A percentile compares a stretch with the other conserved stretches of the same genome.
phyloP scores from a whole-genome alignment of 2,329 filamentous ascomycete species.

The Pyricularia sp. region DNA sequence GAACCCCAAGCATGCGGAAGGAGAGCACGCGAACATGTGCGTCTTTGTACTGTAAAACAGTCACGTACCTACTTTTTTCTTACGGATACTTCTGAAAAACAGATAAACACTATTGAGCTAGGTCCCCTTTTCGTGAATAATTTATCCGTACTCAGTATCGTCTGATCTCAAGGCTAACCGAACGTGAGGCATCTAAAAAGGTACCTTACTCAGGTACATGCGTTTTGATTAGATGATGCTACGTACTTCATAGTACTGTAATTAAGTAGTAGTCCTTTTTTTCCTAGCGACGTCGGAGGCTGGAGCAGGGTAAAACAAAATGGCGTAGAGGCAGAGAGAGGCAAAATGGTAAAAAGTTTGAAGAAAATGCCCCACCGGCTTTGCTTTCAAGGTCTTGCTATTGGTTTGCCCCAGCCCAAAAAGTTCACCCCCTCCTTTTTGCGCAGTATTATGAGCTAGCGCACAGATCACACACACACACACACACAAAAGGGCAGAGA shows the following conservation, averaged over 20 bases:
- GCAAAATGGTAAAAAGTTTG: not conserved
- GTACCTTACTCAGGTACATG: not conserved
- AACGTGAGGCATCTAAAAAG: not conserved
- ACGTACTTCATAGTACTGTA: too few relatives aligned
- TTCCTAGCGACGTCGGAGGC: not conserved
- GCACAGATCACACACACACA: too few relatives aligned
- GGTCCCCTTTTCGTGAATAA: not conserved
- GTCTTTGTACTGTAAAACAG: not conserved
- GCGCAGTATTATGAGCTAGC: too few relatives aligned
- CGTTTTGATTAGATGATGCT: not conserved
- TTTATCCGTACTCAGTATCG: not conserved
- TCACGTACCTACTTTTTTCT: too few relatives aligned
- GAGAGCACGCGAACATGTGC: not conserved
- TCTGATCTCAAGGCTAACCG: not conserved
- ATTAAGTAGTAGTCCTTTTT: not conserved
- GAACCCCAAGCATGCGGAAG: not conserved
- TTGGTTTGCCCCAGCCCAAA: not conserved
- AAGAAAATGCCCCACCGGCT: not conserved
- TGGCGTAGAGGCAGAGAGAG: too few relatives aligned
- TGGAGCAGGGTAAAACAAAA: not conserved
- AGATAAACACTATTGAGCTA: not conserved
- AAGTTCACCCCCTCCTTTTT: not conserved
- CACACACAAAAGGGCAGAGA: too few relatives aligned
- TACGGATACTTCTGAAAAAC: too few relatives aligned
- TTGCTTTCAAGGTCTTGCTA: not conserved